Conservation (phyloP, 176 grass and related monocot species). For the Ampelocalamus luodianensis region DNA sequence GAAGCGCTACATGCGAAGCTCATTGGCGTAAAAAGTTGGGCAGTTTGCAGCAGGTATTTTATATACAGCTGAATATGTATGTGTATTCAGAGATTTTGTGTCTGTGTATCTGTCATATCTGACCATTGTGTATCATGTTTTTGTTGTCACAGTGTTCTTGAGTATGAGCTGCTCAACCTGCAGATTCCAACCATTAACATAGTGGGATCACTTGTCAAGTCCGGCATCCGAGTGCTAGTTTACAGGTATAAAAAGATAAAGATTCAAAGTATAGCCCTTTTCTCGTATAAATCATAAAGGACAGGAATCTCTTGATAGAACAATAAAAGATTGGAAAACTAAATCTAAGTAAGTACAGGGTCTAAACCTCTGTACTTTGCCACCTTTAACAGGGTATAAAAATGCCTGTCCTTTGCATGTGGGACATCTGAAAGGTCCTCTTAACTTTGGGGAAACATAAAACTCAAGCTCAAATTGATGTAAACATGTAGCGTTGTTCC, state of each 20-base stretch:
- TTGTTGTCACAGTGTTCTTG: conserved; percentile 66
- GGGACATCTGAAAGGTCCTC: conserved; percentile 22
- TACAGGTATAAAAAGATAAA: conserved; percentile 69
- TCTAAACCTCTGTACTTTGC: conserved; percentile 30
- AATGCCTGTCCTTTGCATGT: neutral
- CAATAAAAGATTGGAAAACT: neutral
- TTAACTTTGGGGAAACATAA: conserved; percentile 31
- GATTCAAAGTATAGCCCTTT: neutral
- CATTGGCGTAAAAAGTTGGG: conserved; percentile 75
- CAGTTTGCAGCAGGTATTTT: conserved; percentile 86
- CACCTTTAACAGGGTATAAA: neutral
- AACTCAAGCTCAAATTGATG: neutral
- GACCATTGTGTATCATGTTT: conserved; percentile 24
- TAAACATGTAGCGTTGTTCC: conserved; percentile 12
- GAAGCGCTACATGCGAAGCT: conserved; percentile 74
- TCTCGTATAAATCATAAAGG: conserved; percentile 9
- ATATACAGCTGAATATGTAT: neutral
- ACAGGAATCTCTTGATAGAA: conserved; percentile 14
- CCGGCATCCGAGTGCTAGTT: conserved; percentile 76
- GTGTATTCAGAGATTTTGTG: neutral
- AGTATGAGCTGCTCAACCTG: conserved; percentile 92
- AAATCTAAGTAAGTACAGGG: conserved; percentile 18
- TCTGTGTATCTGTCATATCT: neutral
- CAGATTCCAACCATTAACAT: conserved; percentile 81
- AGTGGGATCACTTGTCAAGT: conserved; percentile 73